Evolutionary conservation across 768 basidiomycete genomes (phyloP).

Genomic region (Terana coerulea): DNA sequence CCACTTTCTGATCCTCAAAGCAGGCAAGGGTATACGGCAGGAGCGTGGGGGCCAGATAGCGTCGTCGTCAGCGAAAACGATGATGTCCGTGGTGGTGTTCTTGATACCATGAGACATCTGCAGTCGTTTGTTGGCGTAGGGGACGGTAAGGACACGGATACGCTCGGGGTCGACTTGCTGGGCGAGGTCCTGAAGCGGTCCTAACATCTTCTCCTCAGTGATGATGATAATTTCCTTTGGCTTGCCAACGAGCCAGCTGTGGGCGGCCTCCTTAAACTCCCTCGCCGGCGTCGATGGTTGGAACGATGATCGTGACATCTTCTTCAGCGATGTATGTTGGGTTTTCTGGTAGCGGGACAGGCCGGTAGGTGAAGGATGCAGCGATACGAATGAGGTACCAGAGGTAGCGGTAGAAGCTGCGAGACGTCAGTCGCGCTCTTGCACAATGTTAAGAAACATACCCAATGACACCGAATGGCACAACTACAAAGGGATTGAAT

Average conservation of each 20-base stretch:
- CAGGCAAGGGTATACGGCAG: constrained; percentile 87
- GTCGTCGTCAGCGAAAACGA: constrained; percentile 93
- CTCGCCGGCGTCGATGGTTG: constrained; percentile 94
- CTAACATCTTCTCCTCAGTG: constrained; percentile 87
- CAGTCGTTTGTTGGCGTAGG: constrained; percentile 89
- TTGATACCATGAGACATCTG: constrained; percentile 95
- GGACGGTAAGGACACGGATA: constrained; percentile 86
- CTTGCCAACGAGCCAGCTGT: constrained; percentile 88
- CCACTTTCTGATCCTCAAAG: constrained; percentile 92
- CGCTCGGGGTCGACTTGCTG: constrained; percentile 79
- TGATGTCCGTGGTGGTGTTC: constrained; percentile 87
- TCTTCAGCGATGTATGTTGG: constrained; percentile 88
- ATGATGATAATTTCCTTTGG: constrained; percentile 81
- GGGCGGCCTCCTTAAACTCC: constrained; percentile 92
- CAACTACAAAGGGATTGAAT: constrained; percentile 46
- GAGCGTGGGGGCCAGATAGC: constrained; percentile 93
- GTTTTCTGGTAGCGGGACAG: constrained; percentile 86
- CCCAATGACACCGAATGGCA: constrained; percentile 89
- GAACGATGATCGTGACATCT: constrained; percentile 95
- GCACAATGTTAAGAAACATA: constrained; percentile 28
- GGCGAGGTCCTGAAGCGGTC: constrained; percentile 85
- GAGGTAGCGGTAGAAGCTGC: constrained; percentile 88
- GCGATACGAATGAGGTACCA: constrained; percentile 87
- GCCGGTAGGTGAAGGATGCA: constrained; percentile 77
- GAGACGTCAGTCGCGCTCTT: background rate